Conservation (phyloP, 805 yeast genomes). For the Candida sphagnicola region DNA sequence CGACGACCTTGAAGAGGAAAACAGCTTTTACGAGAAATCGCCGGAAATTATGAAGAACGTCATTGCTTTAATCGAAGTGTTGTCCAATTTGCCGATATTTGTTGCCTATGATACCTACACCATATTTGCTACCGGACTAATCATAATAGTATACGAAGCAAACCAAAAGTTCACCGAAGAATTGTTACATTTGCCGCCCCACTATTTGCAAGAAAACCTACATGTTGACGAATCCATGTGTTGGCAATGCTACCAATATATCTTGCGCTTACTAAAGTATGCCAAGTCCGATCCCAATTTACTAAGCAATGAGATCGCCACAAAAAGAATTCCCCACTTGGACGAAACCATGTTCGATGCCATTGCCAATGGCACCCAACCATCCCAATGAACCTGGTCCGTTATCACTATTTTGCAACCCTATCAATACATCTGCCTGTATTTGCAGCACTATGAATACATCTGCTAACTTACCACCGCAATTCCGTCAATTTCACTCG, state of each 20-base stretch:
- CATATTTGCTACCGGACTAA: constrained; percentile 26
- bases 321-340: constrained; percentile 15
- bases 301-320: constrained; percentile 20
- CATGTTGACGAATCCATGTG: constrained; percentile 13
- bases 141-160: constrained; percentile 20
- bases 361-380: constrained; percentile 10
- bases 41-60: constrained; percentile 21
- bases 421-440: too few species aligned
- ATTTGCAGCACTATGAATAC: too few species aligned
- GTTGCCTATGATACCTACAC: constrained; percentile 31
- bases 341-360: constrained; percentile 11
- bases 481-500: too few species aligned
- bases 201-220: constrained; percentile 14
- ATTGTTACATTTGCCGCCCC: constrained; percentile 15
- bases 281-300: constrained; percentile 20
- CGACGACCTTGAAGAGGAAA: background rate
- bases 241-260: constrained; percentile 23
- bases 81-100: constrained; percentile 35
- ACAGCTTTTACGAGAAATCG: constrained; percentile 12
- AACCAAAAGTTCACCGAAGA: constrained; percentile 12
- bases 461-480: too few species aligned
- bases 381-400: background rate
- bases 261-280: constrained; percentile 17
- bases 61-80: constrained; percentile 31
- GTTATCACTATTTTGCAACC: too few species aligned